Conservation (phyloP, 768 basidiomycete genomes). For the Tylopilus sp. region DNA sequence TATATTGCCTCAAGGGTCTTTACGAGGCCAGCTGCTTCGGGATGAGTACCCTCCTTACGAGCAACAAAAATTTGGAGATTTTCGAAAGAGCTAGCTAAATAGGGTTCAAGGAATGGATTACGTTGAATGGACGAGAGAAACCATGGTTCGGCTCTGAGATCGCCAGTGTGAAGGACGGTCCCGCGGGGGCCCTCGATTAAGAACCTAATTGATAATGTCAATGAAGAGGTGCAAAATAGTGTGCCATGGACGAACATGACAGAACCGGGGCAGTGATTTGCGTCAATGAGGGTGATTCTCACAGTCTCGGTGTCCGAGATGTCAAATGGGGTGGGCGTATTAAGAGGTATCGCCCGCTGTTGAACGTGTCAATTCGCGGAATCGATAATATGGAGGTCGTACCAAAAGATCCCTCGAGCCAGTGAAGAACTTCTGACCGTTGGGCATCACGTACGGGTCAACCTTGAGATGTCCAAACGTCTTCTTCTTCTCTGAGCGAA, state of each 20-base stretch:
- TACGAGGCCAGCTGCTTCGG: constrained; percentile 26
- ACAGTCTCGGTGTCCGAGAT: constrained; percentile 57
- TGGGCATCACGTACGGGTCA: constrained; percentile 41
- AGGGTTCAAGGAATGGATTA: constrained; percentile 72
- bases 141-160: constrained; percentile 84
- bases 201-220: constrained; percentile 53
- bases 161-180: constrained; percentile 88
- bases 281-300: constrained; percentile 77
- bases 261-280: constrained; percentile 94
- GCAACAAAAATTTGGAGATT: constrained; percentile 25
- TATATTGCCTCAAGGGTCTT: constrained; percentile 73
- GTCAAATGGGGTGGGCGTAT: constrained; percentile 61
- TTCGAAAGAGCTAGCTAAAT: constrained; percentile 42
- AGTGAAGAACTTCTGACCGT: constrained; percentile 45
- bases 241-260: constrained; percentile 62
- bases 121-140: constrained; percentile 64
- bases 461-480: constrained; percentile 71
- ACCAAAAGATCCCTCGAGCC: constrained; percentile 60
- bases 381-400: background rate
- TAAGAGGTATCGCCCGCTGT: constrained; percentile 56
- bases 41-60: constrained; percentile 20
- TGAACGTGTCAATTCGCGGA: background rate
- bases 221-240: background rate
- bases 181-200: constrained; percentile 69
- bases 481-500: constrained; percentile 30